Base-by-base conservation (phyloP, 139 green algal genomes). In the Picochlorum sp. region DNA sequence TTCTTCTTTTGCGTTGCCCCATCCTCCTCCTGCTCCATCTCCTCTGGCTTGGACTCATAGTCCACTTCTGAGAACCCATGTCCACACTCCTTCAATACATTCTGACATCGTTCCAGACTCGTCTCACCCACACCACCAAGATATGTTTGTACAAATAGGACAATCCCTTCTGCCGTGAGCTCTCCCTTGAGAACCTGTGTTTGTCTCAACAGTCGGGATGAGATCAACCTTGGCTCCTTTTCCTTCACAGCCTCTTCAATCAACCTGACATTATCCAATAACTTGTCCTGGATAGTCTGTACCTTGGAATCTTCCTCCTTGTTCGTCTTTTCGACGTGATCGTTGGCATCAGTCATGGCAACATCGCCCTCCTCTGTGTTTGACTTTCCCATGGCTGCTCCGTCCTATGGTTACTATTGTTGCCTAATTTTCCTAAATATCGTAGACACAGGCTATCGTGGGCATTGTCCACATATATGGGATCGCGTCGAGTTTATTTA, bases 151-250 rank as follows among this genome's bases (percentile, higher is more conserved):
- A 94, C 24, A 59, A 90, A 89, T 0, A 58, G 44, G 21, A 57
- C 61, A 7, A 96, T 64, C 46, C 79, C 72, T 1, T 69, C 38
- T 10, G 69, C 20, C 1, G 45, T 82, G 3, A 96, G 64, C 34
- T 84, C 72, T 23, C 75, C 76, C 13, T 87, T 74, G 11, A 90
- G 47, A n/a, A 63, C 56, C 2, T 85, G 78, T 8, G 82, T 92
- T 62, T 90, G 76, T 6, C 89, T 73, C 24, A 95, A 62, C n/a
- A 95, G 58, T 23, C 85, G 50, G 5, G 83, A 82, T 46, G 81
- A 78, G 37, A 91, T 59, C 28, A 88, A 44, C 41, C 84, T 74
- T 2, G 88, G 91, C 44, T 95, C 89, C 69, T 94, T 95, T 3
- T 72, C 15, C n/a, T 81, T 84, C 16, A 95, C 88, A 8, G 80